Base-by-base conservation (phyloP, 805 yeast species). In the Isabelozyma gotoi region DNA sequence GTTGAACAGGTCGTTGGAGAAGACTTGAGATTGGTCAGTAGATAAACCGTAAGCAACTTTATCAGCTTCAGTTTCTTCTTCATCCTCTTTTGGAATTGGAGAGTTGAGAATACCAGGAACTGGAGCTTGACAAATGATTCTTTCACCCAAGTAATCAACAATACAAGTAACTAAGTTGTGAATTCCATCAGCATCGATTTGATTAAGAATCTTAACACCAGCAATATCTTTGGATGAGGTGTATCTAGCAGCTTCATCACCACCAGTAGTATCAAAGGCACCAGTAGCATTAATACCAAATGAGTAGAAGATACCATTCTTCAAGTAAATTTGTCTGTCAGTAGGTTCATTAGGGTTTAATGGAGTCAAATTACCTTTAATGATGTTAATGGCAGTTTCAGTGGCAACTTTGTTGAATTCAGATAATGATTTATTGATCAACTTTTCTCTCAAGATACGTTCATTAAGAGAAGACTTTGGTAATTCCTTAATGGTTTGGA, bases 91-190 rank as follows among this genome's bases (percentile, higher is more conserved):
- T 20, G 57, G 53, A 44, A 70, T 67, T 33, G 74, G 60, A 24
- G 55, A 58, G 42, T 78, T 71, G 63, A 86, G 84, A 44, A 86
- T 80, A 46, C 98, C 98, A 12, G 99, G 99, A 36, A 92, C 96
- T 10, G 97, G 96, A 11, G 96, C 88, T 70, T 92, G 98, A 62
- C 96, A 88, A 32, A 92, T 77, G 31, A 92, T 73, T 63, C 98
- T 80, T 56, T 81, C 84, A 48, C 98, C 99, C 58, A 87, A 82
- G 67, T 80, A 92, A 64, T 92, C 98, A 43, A 92, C 88, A 45
- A 90, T 76, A n/a, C 91, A 77, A 3, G 97, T 87, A 54, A 88
- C 79, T 46, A 92, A 73, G 40, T 85, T 84, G 56, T 81, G 79
- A 33, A 90, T 73, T 36, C 83, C 88, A 8, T 67, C 68, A 27